Evolutionary conservation across 192 early-diverging fungal genomes (phyloP), one percentile per base, ranked within the genome.

Genomic region (Chytriomyces confervae): DNA sequence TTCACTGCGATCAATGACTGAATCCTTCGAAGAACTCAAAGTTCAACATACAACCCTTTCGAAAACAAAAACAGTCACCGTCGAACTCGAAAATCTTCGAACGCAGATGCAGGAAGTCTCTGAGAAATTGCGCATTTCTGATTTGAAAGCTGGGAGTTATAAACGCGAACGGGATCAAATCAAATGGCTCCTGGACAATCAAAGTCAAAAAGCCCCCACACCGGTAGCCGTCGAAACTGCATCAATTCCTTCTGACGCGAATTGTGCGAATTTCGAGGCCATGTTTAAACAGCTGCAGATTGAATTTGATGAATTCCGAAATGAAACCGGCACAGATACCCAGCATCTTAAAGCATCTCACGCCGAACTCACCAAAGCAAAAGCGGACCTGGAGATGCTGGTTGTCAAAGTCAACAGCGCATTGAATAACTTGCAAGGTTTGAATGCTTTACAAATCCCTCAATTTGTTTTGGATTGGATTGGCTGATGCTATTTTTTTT

Each of bases 271-370:
- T 29, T 88, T 87, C 65, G 77, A 86, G 36, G 72, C 75, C 1
- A 65, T 91, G 24, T 79, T 84, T 48, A 83, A 10, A 23, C 74
- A 48, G 20, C 84, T 91, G 13, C 90, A 92, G 81, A 73, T 78
- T 57, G 87, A 91, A 43, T 92, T 89, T 81, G 91, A 94, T 68
- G 77, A 80, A 7, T 94, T 91, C 80, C 84, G 88, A 63, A 86
- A 81, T 61, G 92, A 95, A 78, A 86, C 86, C 7, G 86, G 85
- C 18, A 82, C 81, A 13, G 91, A 91, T 67, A 88, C 82, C 43
- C 77, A 81, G 50, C 79, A 83, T 62, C 81, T 93, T 10, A 91
- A 91, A 77, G 77, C 63, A 16, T 85, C 89, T 23, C 66, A 89
- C 44, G 83, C 86, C 44, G 77, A 79, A 65, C 66, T 89, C 7